Percentiles rank a stretch among this genome's conserved stretches.
Conservation (phyloP, 2,329 filamentous ascomycete genomes). For the Claviceps sp. region DNA sequence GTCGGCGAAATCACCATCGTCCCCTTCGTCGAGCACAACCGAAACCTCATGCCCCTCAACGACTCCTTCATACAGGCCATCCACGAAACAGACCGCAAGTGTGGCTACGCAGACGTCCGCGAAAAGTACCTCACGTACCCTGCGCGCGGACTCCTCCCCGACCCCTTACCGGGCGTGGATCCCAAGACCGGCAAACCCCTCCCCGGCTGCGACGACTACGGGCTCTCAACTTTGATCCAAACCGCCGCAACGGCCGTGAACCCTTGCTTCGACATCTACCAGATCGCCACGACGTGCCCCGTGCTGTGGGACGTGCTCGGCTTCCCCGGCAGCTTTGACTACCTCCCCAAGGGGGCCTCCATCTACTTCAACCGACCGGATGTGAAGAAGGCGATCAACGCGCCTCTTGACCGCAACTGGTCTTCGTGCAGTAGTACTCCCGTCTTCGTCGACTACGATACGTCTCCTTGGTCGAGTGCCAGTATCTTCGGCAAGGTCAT, state of each 20-base stretch:
- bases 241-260: constrained; percentile 46
- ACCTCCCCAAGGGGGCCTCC: constrained; percentile 39
- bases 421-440: constrained; percentile 34
- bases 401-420: constrained; percentile 37
- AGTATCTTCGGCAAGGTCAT: constrained; percentile 50
- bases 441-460: constrained; percentile 24
- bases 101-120: constrained; percentile 47
- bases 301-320: constrained; percentile 57
- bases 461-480: background rate
- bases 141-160: constrained; percentile 31
- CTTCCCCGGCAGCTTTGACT: constrained; percentile 51
- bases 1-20: constrained; percentile 32
- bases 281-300: constrained; percentile 57
- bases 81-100: constrained; percentile 24
- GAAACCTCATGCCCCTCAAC: constrained; percentile 43
- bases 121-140: constrained; percentile 52
- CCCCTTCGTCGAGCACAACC: constrained; percentile 45
- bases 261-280: constrained; percentile 64
- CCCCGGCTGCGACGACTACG: constrained; percentile 30
- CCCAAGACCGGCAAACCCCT: constrained; percentile 21
- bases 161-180: constrained; percentile 6
- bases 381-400: constrained; percentile 56
- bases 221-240: constrained; percentile 40
- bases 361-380: constrained; percentile 59
- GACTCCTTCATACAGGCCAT: constrained; percentile 19